phyloP scores from a whole-genome alignment of 345 rosid genomes.

The Lepidium didymum region DNA sequence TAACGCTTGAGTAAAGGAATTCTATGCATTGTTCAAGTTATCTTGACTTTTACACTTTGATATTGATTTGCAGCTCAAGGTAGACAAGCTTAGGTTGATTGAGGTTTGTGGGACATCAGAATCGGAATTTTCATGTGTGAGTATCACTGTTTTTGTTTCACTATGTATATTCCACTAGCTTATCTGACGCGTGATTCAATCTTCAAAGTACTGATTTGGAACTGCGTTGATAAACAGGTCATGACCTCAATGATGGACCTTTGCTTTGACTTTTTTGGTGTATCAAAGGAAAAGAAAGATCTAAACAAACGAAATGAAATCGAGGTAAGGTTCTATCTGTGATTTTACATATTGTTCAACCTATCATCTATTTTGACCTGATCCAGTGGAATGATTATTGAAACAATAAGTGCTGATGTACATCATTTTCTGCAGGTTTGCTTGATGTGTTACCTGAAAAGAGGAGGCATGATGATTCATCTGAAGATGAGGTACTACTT shows the following conservation, averaged over 20 bases:
- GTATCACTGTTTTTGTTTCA: conserved; percentile 5
- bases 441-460: conserved; percentile 42
- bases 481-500: conserved; percentile 46
- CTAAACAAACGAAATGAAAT: background rate
- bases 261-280: conserved; percentile 8
- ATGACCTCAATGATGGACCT: conserved; percentile 15
- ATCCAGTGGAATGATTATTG: background rate
- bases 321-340: conserved; percentile 30
- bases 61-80: no score
- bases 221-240: background rate
- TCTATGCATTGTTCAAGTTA: background rate
- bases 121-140: conserved; percentile 64
- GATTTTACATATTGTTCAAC: background rate
- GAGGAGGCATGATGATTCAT: conserved; percentile 53
- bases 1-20: conserved; percentile 16
- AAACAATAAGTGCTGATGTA: background rate
- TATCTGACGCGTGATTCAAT: background rate
- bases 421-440: background rate
- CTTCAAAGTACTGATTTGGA: background rate
- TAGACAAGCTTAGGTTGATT: no score
- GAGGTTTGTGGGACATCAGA: no score
- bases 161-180: conserved; percentile 25
- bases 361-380: background rate
- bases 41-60: background rate
- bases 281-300: conserved; percentile 37